These are phyloP conservation scores for Lipomyces sp. DNA, from an alignment of 805 yeast species.

Conservation along the genomic window DNA sequence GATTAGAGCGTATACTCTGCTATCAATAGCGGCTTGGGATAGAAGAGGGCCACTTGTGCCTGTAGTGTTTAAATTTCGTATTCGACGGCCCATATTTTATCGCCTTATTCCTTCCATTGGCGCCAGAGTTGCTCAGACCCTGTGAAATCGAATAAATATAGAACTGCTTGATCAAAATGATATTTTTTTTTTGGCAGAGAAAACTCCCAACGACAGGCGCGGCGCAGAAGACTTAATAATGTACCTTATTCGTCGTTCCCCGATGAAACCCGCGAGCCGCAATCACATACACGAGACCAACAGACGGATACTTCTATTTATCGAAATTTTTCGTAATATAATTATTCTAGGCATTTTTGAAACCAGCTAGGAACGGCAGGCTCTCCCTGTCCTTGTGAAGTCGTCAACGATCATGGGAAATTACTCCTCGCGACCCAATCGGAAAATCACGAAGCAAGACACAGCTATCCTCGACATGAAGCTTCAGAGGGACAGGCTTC, in stretches of 20 bases:
- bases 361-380: too few species aligned
- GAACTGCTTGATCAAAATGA: too few species aligned
- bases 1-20: slow-evolving; percentile 41
- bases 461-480: slow-evolving; percentile 84
- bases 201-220: slow-evolving; percentile 2
- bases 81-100: slow-evolving; percentile 22
- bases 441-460: slow-evolving; percentile 79
- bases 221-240: neutral
- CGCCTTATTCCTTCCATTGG: slow-evolving; percentile 2
- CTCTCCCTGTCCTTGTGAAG: neutral
- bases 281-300: neutral
- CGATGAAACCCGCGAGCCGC: too few species aligned
- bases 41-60: slow-evolving; percentile 18
- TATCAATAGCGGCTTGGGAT: slow-evolving; percentile 25
- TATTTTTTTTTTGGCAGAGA: too few species aligned
- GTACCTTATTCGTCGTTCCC: too few species aligned
- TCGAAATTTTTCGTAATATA: neutral
- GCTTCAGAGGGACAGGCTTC: slow-evolving; percentile 82
- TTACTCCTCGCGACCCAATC: slow-evolving; percentile 37
- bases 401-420: slow-evolving; percentile 45
- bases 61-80: slow-evolving; percentile 21
- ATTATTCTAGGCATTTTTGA: neutral
- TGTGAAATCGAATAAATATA: neutral
- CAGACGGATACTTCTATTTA: neutral
- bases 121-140: neutral